Evolutionary conservation across 495 filamentous ascomycete genomes (phyloP), one percentile per base, ranked within the genome.

Genomic region (Filosporella fistucella): DNA sequence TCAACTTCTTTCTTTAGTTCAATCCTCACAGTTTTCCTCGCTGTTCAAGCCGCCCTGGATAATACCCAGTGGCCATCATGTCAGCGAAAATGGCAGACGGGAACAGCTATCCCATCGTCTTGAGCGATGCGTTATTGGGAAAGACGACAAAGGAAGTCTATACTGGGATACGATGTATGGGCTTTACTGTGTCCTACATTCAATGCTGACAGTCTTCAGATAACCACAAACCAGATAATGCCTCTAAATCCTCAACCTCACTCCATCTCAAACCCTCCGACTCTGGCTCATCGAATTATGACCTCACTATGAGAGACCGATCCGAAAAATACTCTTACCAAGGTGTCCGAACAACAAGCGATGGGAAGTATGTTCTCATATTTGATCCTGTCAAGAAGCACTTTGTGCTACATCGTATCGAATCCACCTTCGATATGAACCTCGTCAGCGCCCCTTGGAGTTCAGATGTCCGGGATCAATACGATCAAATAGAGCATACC

Each of bases 381-480:
- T 78, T 77, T 48, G 75, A 80, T 49, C 64, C 75, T 9, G 58
- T 56, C 11, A 72, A 70, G 53, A 65, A 80, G 51, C 72, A 68
- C 42, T 75, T 78, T 54, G 67, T 80, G 32, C 62, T 80, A n/a
- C 72, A 80, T 59, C 68, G 66, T 32, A 61, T 80, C 26, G 73
- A 80, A 50, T 77, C 74, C n/a, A 70, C 68, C 38, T 80, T 80
- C 61, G 68, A 78, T 55, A 78, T 80, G 76, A 78, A 78, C 53
- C 55, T 78, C 16, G 67, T 69, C 21, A 47, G 41, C 14, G 45
- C 58, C 8, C 58, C 58, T 9, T 60, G 54, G 58, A 23, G 36
- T 4, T 24, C 55, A 12, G 44, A 57, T 30, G 43, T 38, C 24
- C 50, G 45, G 40, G 42, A 37, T 6, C 33, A 54, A 30, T 60